Evolutionary conservation across 495 filamentous ascomycete species (phyloP), one percentile per base, ranked within the genome.

Genomic region (Viridothelium virens): DNA sequence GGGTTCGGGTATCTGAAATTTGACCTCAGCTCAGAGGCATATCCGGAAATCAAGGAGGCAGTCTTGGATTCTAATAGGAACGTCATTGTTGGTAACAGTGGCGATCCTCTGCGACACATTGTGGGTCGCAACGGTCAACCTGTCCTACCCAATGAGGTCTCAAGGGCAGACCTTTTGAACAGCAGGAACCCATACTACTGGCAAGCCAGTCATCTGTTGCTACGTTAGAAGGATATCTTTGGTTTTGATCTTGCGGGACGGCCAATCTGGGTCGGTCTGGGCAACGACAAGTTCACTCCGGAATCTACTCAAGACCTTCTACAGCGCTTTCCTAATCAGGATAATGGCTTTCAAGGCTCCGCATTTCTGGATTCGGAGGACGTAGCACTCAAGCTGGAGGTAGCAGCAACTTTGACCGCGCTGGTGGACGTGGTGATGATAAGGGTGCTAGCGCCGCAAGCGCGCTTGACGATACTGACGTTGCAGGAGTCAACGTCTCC

Each of bases 201-300:
- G 53, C 11, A n/a, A 18, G 53, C 53, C 6, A 34, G 53, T 14
- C 53, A 59, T 59, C 53, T 31, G 14, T 14, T 59, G 5, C 53
- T 59, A 34, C 53, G 53, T 14, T 4, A 59, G 53, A 33, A 36
- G 7, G 53, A 59, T 36, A 18, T 59, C 25, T 59, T 59, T 14
- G 92, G 92, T 61, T 99, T 96, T 80, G 95, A 97, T 77, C 89
- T 99, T 74, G 95, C 93, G 74, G 92, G 92, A 79, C 92, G 95
- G 73, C 91, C 91, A 64, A 97, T 99, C 74, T 91, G 95, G 74
- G 95, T 99, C 79, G 95, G 95, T 77, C 91, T 99, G 82, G 95
- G 95, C 79, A 99, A 96, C 81, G 95, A 99, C 90, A 97, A 97
- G 89, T 99, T 97, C 79, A 97, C 94, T 81, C 89, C 92, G 69